These are phyloP conservation scores for Diospyros lotus DNA, from an alignment of 148 eudicot genomes.

Conservation along the genomic window DNA sequence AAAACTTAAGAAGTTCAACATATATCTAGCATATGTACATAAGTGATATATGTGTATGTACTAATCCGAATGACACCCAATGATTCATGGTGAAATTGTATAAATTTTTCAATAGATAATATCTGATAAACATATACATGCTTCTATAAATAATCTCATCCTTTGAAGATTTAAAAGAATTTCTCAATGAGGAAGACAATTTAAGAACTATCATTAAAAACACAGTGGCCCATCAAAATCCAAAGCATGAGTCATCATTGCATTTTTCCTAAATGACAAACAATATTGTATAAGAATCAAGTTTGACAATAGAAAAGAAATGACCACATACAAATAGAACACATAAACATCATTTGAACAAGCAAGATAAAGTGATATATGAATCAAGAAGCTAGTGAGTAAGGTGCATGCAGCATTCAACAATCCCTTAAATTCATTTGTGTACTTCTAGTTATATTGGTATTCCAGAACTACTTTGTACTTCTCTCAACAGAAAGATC, in stretches of 20 bases:
- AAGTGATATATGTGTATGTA: not conserved
- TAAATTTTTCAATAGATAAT: not conserved
- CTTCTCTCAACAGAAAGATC: too few relatives aligned
- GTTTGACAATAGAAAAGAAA: not conserved
- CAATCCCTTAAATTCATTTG: not conserved
- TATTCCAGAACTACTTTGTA: not conserved
- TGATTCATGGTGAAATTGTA: not conserved
- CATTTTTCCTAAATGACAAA: not conserved
- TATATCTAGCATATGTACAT: not conserved
- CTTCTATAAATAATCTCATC: not conserved
- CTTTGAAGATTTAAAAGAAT: not conserved
- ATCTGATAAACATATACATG: not conserved
- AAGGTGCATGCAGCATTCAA: not conserved
- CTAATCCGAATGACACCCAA: not conserved
- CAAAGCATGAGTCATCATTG: not conserved
- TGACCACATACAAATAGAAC: not conserved
- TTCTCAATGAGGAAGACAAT: not conserved
- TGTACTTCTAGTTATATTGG: not conserved
- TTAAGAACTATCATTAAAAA: not conserved
- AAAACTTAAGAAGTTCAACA: slow-evolving; percentile 26
- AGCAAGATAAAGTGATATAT: not conserved
- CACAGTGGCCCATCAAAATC: not conserved
- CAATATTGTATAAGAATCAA: not conserved
- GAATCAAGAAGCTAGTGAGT: not conserved
- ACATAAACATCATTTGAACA: not conserved